A percentile compares a stretch with the other conserved stretches of the same genome.
Evolutionary conservation across 352 stramenopile species (phyloP).

Genomic region (Pythium oligandrum): DNA sequence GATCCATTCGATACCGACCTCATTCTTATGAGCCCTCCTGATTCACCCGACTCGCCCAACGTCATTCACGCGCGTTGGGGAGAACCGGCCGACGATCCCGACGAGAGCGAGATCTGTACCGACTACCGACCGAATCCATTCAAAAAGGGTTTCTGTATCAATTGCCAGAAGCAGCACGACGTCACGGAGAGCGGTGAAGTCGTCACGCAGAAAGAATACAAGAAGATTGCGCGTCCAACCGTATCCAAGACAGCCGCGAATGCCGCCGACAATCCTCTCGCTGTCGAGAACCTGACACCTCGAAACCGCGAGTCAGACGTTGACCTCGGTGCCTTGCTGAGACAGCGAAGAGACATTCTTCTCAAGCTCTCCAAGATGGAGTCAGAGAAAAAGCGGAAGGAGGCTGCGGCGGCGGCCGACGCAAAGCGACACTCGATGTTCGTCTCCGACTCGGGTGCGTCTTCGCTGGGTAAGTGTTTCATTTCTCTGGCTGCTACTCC

Average conservation of each 20-base stretch:
- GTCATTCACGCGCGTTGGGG: conserved; percentile 86
- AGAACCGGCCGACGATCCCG: conserved; percentile 74
- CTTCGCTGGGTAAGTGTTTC: conserved; percentile 24
- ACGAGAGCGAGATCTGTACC: conserved; percentile 75
- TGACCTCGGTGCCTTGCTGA: conserved; percentile 63
- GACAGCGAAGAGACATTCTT: conserved; percentile 74
- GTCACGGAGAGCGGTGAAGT: conserved; percentile 67
- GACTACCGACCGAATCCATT: conserved; percentile 84
- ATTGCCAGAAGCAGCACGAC: conserved; percentile 88
- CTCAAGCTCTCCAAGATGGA: conserved; percentile 61
- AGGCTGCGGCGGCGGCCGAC: conserved; percentile 18
- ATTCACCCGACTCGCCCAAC: conserved; percentile 66
- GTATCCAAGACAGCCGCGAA: conserved; percentile 72
- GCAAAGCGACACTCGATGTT: conserved; percentile 41
- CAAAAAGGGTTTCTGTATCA: conserved; percentile 85
- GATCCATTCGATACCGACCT: conserved; percentile 73
- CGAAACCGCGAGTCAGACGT: conserved; percentile 70
- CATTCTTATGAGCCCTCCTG: conserved; percentile 68
- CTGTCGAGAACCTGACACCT: conserved; percentile 39
- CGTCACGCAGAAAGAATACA: conserved; percentile 71
- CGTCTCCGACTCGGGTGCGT: conserved; percentile 26
- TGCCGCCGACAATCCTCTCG: conserved; percentile 71
- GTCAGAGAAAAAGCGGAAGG: conserved; percentile 47
- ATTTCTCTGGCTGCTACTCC: conserved; percentile 6
- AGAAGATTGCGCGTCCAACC: conserved; percentile 69